phyloP scores from a whole-genome alignment of 495 filamentous ascomycete genomes.

The Tuber microsphaerosporum region DNA sequence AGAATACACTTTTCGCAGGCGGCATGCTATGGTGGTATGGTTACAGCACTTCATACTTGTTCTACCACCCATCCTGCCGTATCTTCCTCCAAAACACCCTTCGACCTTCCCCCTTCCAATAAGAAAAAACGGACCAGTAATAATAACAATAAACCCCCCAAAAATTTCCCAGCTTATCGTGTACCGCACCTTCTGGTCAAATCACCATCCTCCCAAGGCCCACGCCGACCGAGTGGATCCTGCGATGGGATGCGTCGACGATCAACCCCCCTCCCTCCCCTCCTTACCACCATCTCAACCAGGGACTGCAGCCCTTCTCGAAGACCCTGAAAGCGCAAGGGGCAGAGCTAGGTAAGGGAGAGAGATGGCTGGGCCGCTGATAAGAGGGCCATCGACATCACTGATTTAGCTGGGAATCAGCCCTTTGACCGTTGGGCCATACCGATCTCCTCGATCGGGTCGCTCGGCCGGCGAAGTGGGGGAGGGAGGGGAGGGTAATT shows the following conservation, averaged over 20 bases:
- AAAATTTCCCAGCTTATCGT: background rate
- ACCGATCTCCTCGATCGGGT: conserved; percentile 3
- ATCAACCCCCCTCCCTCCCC: background rate
- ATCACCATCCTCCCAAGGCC: background rate
- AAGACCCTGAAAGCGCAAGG: background rate
- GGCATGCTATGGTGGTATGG: background rate
- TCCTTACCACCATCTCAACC: background rate
- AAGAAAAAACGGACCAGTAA: background rate
- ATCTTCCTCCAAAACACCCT: background rate
- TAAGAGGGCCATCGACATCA: background rate
- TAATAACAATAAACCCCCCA: background rate
- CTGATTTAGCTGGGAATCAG: conserved; percentile 2
- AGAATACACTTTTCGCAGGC: background rate
- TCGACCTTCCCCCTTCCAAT: background rate
- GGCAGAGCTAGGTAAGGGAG: background rate
- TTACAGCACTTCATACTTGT: background rate
- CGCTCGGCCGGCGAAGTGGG: background rate
- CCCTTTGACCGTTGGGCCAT: background rate
- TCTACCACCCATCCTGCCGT: background rate
- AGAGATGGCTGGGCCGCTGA: background rate
- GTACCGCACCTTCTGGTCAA: background rate
- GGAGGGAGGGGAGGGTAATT: background rate
- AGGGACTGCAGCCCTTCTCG: background rate
- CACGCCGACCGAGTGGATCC: background rate
- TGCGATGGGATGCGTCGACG: background rate